These are phyloP conservation scores for Metschnikowia borealis DNA, from an alignment of 805 yeast species.

Conservation along the genomic window DNA sequence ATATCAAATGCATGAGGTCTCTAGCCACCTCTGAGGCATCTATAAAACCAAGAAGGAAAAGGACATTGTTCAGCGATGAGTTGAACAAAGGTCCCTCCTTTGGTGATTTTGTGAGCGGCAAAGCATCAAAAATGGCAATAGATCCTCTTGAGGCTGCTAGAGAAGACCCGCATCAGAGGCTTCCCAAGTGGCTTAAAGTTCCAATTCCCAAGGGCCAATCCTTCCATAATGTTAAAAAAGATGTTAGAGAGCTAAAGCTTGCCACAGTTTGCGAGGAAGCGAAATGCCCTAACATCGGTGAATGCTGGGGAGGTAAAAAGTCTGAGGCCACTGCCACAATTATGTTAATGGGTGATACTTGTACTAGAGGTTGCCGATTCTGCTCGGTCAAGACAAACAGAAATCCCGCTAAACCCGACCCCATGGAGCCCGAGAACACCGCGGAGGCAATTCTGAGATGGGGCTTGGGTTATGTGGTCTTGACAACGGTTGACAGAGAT, in stretches of 20 bases:
- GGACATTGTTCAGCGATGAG: constrained; percentile 62
- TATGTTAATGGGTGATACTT: constrained; percentile 97
- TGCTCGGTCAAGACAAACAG: constrained; percentile 95
- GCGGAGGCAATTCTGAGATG: constrained; percentile 96
- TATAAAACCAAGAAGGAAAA: constrained; percentile 39
- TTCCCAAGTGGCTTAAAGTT: constrained; percentile 92
- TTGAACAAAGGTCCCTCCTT: constrained; percentile 86
- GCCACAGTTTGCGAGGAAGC: constrained; percentile 99
- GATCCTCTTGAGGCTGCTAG: constrained; percentile 81
- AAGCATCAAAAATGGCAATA: constrained; percentile 58
- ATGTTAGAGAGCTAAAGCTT: constrained; percentile 80
- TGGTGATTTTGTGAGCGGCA: constrained; percentile 83
- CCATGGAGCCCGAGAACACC: constrained; percentile 95
- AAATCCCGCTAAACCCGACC: constrained; percentile 84
- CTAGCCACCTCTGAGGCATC: constrained; percentile 13
- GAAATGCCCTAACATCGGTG: constrained; percentile 98
- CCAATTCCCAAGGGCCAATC: constrained; percentile 95
- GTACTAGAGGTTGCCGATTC: constrained; percentile 98
- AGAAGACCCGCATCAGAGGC: constrained; percentile 61
- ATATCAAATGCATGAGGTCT: neutral
- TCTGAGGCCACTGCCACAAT: constrained; percentile 95
- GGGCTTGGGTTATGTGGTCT: constrained; percentile 97
- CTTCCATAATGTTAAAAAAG: constrained; percentile 75
- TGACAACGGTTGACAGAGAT: constrained; percentile 97
- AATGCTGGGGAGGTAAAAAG: constrained; percentile 98